Evolutionary conservation across 83 land plant genomes (phyloP), one percentile per base, ranked within the genome.

Genomic region (Picea mariana): DNA sequence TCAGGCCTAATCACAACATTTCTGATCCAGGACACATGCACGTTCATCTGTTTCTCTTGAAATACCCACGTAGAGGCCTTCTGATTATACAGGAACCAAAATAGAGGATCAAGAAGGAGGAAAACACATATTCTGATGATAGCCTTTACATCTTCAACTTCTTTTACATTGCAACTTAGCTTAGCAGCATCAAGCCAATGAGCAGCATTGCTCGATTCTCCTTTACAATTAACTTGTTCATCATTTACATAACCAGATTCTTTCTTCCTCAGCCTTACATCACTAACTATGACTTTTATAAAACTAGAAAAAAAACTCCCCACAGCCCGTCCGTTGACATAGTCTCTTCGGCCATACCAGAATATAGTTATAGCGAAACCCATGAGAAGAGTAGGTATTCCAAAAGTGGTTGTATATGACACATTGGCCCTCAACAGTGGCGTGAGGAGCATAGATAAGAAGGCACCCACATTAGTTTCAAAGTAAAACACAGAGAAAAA

Each of bases 81-180:
- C 34, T 31, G 34, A 31, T 31, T 31, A 1, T 31, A 31, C 16
- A 87, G 79, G 16, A 83, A 66, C 83, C 83, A 83, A 64, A 81
- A 87, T 24, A 87, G 12, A 1, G 88, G 86, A 11, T 86, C 79
- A 9, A 86, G 88, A 62, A 87, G 80, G 8, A 87, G 77, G 77
- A 87, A 67, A 31, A 84, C 67, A 20, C 84, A 66, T 61, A 87
- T 68, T n/a, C 82, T 79, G 24, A 87, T 6, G 18, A 87, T 52
- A 21, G 72, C 82, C 73, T 87, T 87, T 9, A 87, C 86, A 80
- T 87, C 88, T 64, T 87, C 88, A 55, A 87, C 88, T 60, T 75
- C 75, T 20, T 44, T 17, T 2, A 42, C 13, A 61, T 13, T 2
- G 34, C 34, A 31, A 1, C 34, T 31, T 31, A 31, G 34, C 34